These are phyloP conservation scores for Lotmaria passim DNA, from an alignment of 208 protist genomes.

Conservation along the genomic window DNA sequence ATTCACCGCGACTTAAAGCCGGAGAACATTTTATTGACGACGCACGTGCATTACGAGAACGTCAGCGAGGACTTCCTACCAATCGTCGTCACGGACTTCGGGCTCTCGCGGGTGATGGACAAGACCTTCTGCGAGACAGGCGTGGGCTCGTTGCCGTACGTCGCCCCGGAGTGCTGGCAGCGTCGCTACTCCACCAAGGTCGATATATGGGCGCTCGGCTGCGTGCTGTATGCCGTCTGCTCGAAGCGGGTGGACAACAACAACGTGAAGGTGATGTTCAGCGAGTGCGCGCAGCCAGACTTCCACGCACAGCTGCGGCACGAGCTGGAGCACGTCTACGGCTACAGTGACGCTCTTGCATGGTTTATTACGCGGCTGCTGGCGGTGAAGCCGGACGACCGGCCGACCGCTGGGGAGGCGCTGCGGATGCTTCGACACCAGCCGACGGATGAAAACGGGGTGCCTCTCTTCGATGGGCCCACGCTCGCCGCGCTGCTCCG, in stretches of 20 bases:
- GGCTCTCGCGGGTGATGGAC: conserved; percentile 69
- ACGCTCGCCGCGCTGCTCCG: conserved; percentile 15
- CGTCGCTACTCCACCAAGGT: conserved; percentile 97
- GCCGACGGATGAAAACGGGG: neutral
- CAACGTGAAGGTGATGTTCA: conserved; percentile 75
- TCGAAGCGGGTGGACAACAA: conserved; percentile 53
- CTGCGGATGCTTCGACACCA: conserved; percentile 29
- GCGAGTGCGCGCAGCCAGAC: conserved; percentile 43
- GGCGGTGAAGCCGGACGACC: conserved; percentile 41
- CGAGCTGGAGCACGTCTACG: conserved; percentile 54
- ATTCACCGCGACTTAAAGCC: conserved; percentile 98
- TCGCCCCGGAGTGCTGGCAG: conserved; percentile 77
- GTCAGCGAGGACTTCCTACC: conserved; percentile 31
- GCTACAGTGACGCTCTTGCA: conserved; percentile 50
- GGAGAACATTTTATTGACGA: conserved; percentile 82
- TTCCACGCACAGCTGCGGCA: conserved; percentile 45
- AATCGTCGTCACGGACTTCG: conserved; percentile 75
- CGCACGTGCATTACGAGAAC: conserved; percentile 44
- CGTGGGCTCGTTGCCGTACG: conserved; percentile 66
- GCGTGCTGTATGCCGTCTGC: conserved; percentile 93
- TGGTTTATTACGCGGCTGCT: conserved; percentile 49
- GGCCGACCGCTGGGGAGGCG: conserved; percentile 51
- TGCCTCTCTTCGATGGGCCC: neutral
- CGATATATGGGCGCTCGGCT: conserved; percentile 98
- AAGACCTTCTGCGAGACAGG: conserved; percentile 70